Conservation (phyloP, 2,329 filamentous ascomycete species). For the Penicillium sp. region DNA sequence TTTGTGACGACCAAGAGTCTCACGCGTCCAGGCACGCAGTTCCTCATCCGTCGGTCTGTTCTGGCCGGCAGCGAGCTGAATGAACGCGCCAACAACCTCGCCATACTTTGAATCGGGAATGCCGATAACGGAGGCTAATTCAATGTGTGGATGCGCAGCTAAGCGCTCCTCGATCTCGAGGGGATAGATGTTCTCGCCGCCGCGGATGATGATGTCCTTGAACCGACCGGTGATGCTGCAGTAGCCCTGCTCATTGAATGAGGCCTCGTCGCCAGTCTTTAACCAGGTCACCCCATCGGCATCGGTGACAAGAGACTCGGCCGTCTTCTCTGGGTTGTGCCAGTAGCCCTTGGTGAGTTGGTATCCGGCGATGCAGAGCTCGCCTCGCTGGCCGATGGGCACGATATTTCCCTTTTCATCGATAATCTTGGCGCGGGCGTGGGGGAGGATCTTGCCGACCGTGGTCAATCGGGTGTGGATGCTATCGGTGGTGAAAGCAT, state of each 20-base stretch:
- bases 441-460: slow-evolving; percentile 77
- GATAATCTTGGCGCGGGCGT: slow-evolving; percentile 78
- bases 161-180: slow-evolving; percentile 77
- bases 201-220: slow-evolving; percentile 80
- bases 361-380: slow-evolving; percentile 80
- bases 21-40: slow-evolving; percentile 67
- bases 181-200: slow-evolving; percentile 76
- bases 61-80: slow-evolving; percentile 42
- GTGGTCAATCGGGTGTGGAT: slow-evolving; percentile 71
- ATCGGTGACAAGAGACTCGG: slow-evolving; percentile 72
- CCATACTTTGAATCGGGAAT: slow-evolving; percentile 74
- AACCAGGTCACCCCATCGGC: slow-evolving; percentile 65
- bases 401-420: slow-evolving; percentile 68
- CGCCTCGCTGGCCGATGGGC: slow-evolving; percentile 70
- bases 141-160: slow-evolving; percentile 66
- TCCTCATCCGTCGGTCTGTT: slow-evolving; percentile 58
- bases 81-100: slow-evolving; percentile 73
- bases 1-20: slow-evolving; percentile 69
- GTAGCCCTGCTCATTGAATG: slow-evolving; percentile 65
- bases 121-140: slow-evolving; percentile 72
- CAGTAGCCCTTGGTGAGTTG: slow-evolving; percentile 68
- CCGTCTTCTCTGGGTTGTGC: slow-evolving; percentile 76
- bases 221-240: slow-evolving; percentile 76
- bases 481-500: slow-evolving; percentile 75
- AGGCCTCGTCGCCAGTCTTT: slow-evolving; percentile 67